Percentiles rank a stretch among this genome's conserved stretches.
Conservation (phyloP, 768 basidiomycete genomes). For the Leccinum barrowsii region DNA sequence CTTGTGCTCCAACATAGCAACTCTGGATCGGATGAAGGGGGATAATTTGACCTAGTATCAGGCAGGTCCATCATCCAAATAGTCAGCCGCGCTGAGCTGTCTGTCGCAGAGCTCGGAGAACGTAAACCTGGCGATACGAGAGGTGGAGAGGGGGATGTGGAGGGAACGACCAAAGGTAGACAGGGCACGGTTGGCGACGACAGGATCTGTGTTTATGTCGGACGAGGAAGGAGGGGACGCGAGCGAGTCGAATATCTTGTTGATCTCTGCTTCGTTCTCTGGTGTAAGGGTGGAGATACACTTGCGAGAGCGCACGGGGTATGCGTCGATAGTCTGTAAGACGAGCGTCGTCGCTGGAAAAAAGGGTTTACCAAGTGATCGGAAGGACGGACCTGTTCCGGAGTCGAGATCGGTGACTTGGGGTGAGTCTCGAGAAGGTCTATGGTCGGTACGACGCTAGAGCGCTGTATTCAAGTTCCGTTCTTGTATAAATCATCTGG, state of each 20-base stretch:
- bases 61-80: constrained; percentile 52
- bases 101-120: constrained; percentile 86
- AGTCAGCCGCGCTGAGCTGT: constrained; percentile 92
- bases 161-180: constrained; percentile 88
- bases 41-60: too few relatives aligned
- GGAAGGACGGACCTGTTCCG: constrained; percentile 66
- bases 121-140: constrained; percentile 76
- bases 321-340: constrained; percentile 86
- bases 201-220: constrained; percentile 38
- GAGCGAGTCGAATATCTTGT: constrained; percentile 79
- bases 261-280: constrained; percentile 64
- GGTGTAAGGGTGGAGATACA: constrained; percentile 81
- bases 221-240: constrained; percentile 45
- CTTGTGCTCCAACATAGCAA: too few relatives aligned
- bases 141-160: constrained; percentile 74
- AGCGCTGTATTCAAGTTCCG: constrained; percentile 76
- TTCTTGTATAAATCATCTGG: constrained; percentile 98
- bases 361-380: not conserved
- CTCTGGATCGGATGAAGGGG: too few relatives aligned
- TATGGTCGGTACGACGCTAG: constrained; percentile 92
- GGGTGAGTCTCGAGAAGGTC: constrained; percentile 82
- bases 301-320: constrained; percentile 88
- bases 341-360: not conserved
- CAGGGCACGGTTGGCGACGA: constrained; percentile 62
- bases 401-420: constrained; percentile 92